Evolutionary conservation across 805 yeast species (phyloP), one percentile per base, ranked within the genome.

Genomic region (baker's yeast (Saccharomyces cerevisiae)): DNA sequence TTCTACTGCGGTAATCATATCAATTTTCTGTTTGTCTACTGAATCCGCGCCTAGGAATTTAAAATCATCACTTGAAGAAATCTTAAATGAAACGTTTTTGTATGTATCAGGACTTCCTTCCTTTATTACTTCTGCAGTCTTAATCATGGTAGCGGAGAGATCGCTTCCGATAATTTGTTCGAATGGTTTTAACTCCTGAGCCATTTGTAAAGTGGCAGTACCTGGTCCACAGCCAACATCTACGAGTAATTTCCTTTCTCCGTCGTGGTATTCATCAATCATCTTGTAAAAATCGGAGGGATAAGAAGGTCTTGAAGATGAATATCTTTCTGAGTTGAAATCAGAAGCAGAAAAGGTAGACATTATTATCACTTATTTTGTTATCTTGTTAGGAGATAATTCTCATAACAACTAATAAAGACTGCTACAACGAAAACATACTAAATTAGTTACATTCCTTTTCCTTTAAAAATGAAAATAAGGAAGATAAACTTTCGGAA

Each of bases 221-320:
- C 95, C 95, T 0, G 94, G 80, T 0, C 96, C 96, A 67, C 90
- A 85, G 0, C 94, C 96, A 3, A 85, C 70, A 69, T 89, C 96
- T 11, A 87, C 65, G 2, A 82, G 79, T n/a, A 73, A 56, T 1
- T 65, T 51, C 1, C 62, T 57, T 59, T 68, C 53, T 59, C 77
- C 70, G 14, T 65, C 64, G 63, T 80, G 83, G 62, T 76, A 82
- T 0, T 58, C 54, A 6, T 67, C 47, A 26, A 85, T 58, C 30
- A 67, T 64, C 1, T 74, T 63, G 61, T 76, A 84, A 52, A 85
- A 76, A 4, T 65, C 58, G 3, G 60, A 62, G 0, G 90, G 88
- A 60, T 89, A 89, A 0, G 78, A 69, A 1, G 96, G 96, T 50
- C 96, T 72, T 55, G 81, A 81, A 32, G 70, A 65, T 30, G 76